Base-by-base conservation (phyloP, 768 basidiomycete species). In the Trametes punicea region DNA sequence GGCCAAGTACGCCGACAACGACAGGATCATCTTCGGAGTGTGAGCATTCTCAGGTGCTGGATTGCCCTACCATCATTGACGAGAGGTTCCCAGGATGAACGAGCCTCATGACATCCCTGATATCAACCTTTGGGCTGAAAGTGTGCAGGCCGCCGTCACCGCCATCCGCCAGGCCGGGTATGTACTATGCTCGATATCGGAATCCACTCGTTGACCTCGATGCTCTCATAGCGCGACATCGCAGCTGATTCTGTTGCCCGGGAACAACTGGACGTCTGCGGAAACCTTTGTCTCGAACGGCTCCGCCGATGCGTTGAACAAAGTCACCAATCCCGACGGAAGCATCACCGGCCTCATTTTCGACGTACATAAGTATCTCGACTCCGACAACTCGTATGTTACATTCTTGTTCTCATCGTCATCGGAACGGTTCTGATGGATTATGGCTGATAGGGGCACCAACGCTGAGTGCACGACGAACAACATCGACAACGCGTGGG, bases 321-420 rank as follows among this genome's bases (percentile, higher is more conserved):
- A 66, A 53, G 69, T 79, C 48, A 77, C 70, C 3, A 74, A 79
- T 56, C 75, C 76, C 16, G 69, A 67, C 46, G 72, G 73, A 21
- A 69, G 67, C 48, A 73, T 66, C 9, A 64, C 53, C 55, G 69
- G 70, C 58, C 69, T 78, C n/a, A 60, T 77, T 53, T 72, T 80
- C 56, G 78, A 79, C 58, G 72, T 74, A 2, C 76, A 77, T 70
- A 71, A 75, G 65, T 78, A 78, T 62, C 73, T 77, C 59, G 77
- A 79, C 57, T 66, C 64, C 23, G 74, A 78, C 63, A 75, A 74
- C 62, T 72, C 31, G 78, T 77, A 23, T 34, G 57, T 54, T 15
- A 10, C 10, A 2, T 67, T 66, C 57, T 50, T 6, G 27, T 65
- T 4, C 71, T 71, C 31, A 76, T 76, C 57, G 65, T 65, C 3